Conservation (phyloP, 2,329 filamentous ascomycete genomes). For the Monilinia fructicola region DNA sequence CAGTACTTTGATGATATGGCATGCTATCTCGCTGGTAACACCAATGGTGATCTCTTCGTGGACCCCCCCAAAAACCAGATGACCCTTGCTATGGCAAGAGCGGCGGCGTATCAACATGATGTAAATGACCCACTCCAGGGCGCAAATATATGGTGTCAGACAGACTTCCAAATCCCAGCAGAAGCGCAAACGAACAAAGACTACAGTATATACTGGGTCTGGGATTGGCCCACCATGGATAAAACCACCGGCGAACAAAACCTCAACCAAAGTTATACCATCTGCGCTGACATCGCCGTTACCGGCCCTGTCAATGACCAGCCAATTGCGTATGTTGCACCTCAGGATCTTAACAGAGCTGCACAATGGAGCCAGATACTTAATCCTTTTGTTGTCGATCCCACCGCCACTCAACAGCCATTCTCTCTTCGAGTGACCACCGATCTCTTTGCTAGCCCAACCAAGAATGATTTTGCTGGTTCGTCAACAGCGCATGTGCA, state of each 20-base stretch:
- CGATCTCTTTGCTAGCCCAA: constrained; percentile 17
- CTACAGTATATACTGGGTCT: constrained; percentile 92
- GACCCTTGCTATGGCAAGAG: constrained; percentile 47
- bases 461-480: not conserved
- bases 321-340: constrained; percentile 18
- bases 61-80: not conserved
- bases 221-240: constrained; percentile 79
- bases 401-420: constrained; percentile 24
- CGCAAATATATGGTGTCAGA: constrained; percentile 73
- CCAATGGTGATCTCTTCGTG: constrained; percentile 9
- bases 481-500: constrained; percentile 10
- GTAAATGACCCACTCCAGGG: constrained; percentile 48
- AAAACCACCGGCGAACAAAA: constrained; percentile 44
- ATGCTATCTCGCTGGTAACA: constrained; percentile 60
- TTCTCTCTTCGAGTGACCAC: constrained; percentile 14
- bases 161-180: constrained; percentile 71
- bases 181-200: constrained; percentile 60
- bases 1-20: constrained; percentile 87
- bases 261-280: constrained; percentile 59
- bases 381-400: constrained; percentile 32
- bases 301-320: constrained; percentile 18
- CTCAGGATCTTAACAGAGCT: constrained; percentile 22
- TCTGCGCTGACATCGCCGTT: constrained; percentile 53
- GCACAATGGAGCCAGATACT: constrained; percentile 33
- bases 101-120: constrained; percentile 52